Percentiles rank a stretch among this genome's conserved stretches.
Conservation (phyloP, 768 basidiomycete species). For the Pleurotus tuoliensis region DNA sequence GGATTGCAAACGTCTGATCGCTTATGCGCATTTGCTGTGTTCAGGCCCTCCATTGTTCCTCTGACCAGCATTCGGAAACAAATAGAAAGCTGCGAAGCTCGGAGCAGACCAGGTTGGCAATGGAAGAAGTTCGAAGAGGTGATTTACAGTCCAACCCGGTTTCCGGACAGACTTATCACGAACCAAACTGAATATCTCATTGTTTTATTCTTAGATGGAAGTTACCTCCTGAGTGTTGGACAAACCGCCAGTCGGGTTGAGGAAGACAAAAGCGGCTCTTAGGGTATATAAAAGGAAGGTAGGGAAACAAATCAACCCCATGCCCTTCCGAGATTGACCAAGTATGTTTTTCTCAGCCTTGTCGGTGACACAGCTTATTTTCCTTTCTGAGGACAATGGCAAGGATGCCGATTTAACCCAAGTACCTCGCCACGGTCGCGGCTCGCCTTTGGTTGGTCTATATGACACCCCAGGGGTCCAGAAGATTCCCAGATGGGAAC, state of each 20-base stretch:
- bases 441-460: no score
- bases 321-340: background rate
- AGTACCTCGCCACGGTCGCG: no score
- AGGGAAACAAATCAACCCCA: background rate
- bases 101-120: slow-evolving; percentile 1
- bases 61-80: slow-evolving; percentile 8
- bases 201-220: slow-evolving; percentile 6
- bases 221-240: slow-evolving; percentile 4
- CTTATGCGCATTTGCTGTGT: background rate
- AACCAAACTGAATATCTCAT: slow-evolving; percentile 1
- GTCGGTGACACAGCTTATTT: background rate
- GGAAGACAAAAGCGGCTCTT: background rate
- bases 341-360: background rate
- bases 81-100: slow-evolving; percentile 2
- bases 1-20: background rate
- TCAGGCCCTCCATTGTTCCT: slow-evolving; percentile 55
- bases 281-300: slow-evolving; percentile 5
- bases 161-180: background rate
- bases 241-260: background rate
- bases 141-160: slow-evolving; percentile 6
- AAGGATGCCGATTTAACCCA: background rate
- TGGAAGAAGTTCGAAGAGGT: slow-evolving; percentile 8
- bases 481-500: background rate
- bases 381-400: background rate
- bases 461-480: no score